Conservation (phyloP, 2,329 filamentous ascomycete genomes). For the Apiospora rasikravindrae region DNA sequence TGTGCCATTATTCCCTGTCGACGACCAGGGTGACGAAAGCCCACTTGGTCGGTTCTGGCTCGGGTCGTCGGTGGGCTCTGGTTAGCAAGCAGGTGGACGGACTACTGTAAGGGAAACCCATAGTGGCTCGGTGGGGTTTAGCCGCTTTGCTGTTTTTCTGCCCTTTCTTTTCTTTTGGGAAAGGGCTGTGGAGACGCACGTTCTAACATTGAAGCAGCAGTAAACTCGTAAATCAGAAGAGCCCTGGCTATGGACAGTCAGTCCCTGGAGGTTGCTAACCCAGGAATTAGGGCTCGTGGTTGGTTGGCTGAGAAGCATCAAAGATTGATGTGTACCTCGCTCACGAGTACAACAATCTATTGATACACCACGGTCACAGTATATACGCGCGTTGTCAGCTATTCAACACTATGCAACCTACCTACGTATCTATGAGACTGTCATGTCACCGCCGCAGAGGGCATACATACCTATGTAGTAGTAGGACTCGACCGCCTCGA, state of each 20-base stretch:
- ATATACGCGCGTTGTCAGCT: not conserved
- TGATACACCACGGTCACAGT: not conserved
- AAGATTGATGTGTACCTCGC: not conserved
- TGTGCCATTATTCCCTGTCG: constrained; percentile 12
- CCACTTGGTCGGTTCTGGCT: constrained; percentile 14
- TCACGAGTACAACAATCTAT: not conserved
- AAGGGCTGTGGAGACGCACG: constrained; percentile 3
- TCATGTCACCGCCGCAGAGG: constrained; percentile 5
- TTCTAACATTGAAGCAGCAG: no score
- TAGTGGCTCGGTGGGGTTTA: constrained; percentile 7
- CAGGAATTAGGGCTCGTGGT: not conserved
- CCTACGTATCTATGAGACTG: not conserved
- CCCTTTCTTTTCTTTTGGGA: not conserved
- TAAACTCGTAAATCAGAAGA: not conserved
- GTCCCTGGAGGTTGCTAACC: not conserved
- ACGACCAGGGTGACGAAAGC: constrained; percentile 3
- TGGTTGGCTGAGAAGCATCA: not conserved
- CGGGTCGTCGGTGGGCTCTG: constrained; percentile 6
- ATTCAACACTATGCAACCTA: not conserved
- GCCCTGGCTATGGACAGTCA: no score
- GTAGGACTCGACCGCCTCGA: constrained; percentile 1
- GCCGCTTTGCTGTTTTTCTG: not conserved
- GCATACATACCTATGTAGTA: not conserved
- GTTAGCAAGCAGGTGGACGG: not conserved
- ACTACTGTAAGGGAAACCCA: not conserved